Evolutionary conservation across 2,329 filamentous ascomycete genomes (phyloP).

Genomic region (Sarocladiaceae sp.): DNA sequence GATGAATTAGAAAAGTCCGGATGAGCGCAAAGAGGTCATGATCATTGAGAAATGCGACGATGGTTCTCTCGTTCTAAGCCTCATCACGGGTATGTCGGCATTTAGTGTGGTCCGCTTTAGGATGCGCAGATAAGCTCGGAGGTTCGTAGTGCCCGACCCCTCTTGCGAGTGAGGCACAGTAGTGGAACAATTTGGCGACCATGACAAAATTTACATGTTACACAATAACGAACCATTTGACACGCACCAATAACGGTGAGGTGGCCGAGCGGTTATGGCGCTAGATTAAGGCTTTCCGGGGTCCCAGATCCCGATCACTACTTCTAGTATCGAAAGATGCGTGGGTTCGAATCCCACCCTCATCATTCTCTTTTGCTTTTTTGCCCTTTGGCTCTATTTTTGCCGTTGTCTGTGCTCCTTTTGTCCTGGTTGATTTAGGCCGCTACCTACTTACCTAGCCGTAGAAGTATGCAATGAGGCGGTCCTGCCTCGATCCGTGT

Average conservation of each 20-base stretch:
- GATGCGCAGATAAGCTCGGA: not conserved
- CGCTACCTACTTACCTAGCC: too few relatives aligned
- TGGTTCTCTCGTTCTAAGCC: not conserved
- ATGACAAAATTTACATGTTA: not conserved
- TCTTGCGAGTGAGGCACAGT: too few relatives aligned
- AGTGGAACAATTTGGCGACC: too few relatives aligned
- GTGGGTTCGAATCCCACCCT: conserved; percentile 9
- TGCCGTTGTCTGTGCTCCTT: too few relatives aligned
- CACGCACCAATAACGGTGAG: conserved; percentile 5
- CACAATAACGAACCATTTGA: not conserved
- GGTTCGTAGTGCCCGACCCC: not conserved
- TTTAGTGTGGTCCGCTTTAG: not conserved
- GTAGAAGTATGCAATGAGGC: too few relatives aligned
- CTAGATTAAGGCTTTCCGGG: conserved; percentile 9
- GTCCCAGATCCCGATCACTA: conserved; percentile 4
- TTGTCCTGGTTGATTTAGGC: not conserved
- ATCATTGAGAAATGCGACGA: not conserved
- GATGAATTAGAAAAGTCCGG: too few relatives aligned
- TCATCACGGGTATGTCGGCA: not conserved
- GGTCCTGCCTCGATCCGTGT: too few relatives aligned
- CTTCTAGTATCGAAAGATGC: conserved; percentile 10
- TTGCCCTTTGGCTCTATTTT: too few relatives aligned
- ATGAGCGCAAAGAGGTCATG: too few relatives aligned
- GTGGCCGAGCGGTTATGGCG: conserved; percentile 9
- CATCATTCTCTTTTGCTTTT: conserved; percentile 4